Conservation (phyloP, 2,329 filamentous ascomycete genomes). For the Hypoxylon sp. region DNA sequence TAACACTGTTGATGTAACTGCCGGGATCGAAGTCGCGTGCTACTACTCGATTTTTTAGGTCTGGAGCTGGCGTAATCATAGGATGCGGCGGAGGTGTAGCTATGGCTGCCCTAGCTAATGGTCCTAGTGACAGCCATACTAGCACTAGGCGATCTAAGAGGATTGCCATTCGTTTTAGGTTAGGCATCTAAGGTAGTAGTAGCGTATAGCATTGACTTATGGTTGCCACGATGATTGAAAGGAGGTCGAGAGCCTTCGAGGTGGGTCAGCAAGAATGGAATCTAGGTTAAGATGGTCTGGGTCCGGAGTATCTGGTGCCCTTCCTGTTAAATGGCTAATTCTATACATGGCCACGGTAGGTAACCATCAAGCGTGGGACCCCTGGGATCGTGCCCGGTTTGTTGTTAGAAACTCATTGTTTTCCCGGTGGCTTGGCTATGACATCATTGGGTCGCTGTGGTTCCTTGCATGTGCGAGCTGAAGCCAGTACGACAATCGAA, state of each 20-base stretch:
- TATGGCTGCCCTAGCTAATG: conserved; percentile 43
- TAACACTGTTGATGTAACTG: conserved; percentile 66
- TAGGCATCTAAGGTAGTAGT: conserved; percentile 4
- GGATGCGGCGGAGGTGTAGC: conserved; percentile 56
- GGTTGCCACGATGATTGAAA: conserved; percentile 6
- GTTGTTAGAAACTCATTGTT: conserved; percentile 14
- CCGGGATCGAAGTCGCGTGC: conserved; percentile 61
- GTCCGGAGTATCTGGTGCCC: not conserved
- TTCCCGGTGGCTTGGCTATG: conserved; percentile 40
- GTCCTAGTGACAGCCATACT: conserved; percentile 28
- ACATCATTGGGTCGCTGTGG: conserved; percentile 37
- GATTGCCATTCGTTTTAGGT: conserved; percentile 36
- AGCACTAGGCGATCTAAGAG: conserved; percentile 23
- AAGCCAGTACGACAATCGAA: conserved; percentile 7
- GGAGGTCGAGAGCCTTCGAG: conserved; percentile 3
- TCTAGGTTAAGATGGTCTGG: not conserved
- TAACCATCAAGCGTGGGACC: conserved; percentile 6
- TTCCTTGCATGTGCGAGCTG: conserved; percentile 38
- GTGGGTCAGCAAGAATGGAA: conserved; percentile 8
- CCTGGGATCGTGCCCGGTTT: conserved; percentile 28
- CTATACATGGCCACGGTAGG: not conserved
- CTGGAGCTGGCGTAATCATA: conserved; percentile 64
- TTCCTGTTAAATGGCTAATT: conserved; percentile 11
- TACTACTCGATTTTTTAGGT: conserved; percentile 58
- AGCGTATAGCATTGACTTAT: not conserved